Conservation (phyloP, 2,329 filamentous ascomycete genomes). For the Dactylonectria estremocensis region DNA sequence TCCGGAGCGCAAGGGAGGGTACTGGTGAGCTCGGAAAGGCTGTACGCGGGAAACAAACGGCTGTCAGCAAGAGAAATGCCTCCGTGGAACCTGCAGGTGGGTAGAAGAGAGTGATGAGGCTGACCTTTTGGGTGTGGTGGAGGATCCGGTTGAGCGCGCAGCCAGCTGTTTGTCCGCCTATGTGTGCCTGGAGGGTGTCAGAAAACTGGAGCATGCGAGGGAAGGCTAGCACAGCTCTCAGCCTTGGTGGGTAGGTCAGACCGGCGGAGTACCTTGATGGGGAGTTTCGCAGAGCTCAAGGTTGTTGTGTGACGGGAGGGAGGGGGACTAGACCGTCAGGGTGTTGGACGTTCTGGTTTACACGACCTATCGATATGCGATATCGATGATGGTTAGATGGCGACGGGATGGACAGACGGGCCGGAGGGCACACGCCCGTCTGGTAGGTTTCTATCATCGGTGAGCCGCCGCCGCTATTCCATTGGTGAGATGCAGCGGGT, state of each 20-base stretch:
- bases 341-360: not conserved
- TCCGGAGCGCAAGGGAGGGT: not conserved
- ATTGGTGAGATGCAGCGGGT: conserved; percentile 1
- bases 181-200: conserved; percentile 25
- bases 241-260: not conserved
- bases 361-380: not conserved
- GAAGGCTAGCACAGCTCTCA: conserved; percentile 13
- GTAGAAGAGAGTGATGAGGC: conserved; percentile 10
- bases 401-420: not conserved
- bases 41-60: not conserved
- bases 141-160: conserved; percentile 28
- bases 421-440: not conserved
- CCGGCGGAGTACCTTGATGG: not conserved
- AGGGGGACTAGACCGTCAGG: not conserved
- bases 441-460: not conserved
- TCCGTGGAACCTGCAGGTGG: not conserved
- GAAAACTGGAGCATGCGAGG: conserved; percentile 21
- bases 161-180: conserved; percentile 3
- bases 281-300: not conserved
- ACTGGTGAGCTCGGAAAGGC: not conserved
- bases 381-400: conserved; percentile 2
- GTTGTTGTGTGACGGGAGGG: not conserved
- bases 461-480: not conserved
- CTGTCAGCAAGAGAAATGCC: conserved; percentile 16
- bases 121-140: conserved; percentile 21